Base-by-base conservation (phyloP, 768 basidiomycete genomes). In the Xerocomus brunneocitrinus region DNA sequence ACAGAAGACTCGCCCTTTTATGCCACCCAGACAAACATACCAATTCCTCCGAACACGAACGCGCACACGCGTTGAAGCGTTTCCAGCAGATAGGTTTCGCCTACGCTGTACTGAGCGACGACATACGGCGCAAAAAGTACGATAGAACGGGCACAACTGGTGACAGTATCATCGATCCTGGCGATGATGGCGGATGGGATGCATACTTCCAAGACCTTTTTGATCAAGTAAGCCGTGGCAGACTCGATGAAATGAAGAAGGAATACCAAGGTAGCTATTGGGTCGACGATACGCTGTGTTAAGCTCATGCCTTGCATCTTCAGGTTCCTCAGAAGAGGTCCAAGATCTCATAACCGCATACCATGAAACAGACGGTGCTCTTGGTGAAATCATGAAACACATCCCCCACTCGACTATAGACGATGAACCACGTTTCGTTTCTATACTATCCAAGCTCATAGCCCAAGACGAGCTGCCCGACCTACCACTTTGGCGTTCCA, bases 51-150 rank as follows among this genome's bases (percentile, higher is more conserved):
- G 84, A 84, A 22, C 74, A 73, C 30, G 80, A 81, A 25, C 85
- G 83, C 67, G 78, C 81, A 32, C 78, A 81, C 58, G 84, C 88
- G 62, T 83, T 81, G n/a, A 75, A 71, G 58, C 87, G 87, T 69
- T 95, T 98, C 66, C 91, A 93, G 61, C 91, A 94, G 63, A 80
- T 98, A 59, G 92, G 95, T 0, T 98, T 95, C 64, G 91, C 95
- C 9, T 99, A 97, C 70, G 78, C 91, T 1, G 84, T 98, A 0
- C 76, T 98, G 28, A 79, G 85, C 50, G 94, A 98, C 60, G 83
- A 83, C 54, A 84, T 81, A 63, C 72, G 85, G 58, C 80, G 85
- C 65, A 75, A 81, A 64, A 76, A 83, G 55, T 99, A 98, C 60
- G 94, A 98, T 62, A 71, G 70, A 50, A 95, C 89, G 0, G 97